Conservation (phyloP, 352 stramenopile species). For the Phytophthora pistaciae region DNA sequence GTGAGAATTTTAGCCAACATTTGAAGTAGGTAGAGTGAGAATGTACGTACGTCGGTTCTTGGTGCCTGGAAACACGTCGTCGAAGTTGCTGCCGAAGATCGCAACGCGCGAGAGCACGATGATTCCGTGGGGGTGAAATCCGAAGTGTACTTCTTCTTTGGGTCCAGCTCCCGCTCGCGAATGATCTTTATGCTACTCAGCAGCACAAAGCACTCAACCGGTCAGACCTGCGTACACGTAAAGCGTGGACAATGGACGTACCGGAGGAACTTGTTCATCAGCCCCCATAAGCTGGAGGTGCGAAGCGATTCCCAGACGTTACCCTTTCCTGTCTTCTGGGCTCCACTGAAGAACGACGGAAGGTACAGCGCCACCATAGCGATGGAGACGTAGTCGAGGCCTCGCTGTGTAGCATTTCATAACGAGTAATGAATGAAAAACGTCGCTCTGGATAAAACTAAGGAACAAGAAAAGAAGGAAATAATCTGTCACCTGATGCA, state of each 20-base stretch:
- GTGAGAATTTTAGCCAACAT: not conserved
- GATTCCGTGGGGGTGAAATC: constrained; percentile 60
- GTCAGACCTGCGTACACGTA: not conserved
- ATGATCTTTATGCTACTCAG: constrained; percentile 41
- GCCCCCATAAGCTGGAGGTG: constrained; percentile 38
- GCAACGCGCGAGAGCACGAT: constrained; percentile 53
- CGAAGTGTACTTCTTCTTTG: constrained; percentile 52
- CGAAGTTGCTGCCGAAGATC: constrained; percentile 49
- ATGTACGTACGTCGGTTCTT: constrained; percentile 17
- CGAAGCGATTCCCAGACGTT: constrained; percentile 45
- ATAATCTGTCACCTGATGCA: constrained; percentile 35
- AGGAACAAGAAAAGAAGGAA: not conserved
- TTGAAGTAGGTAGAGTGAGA: not conserved
- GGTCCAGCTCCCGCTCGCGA: constrained; percentile 43
- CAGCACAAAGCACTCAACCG: not conserved
- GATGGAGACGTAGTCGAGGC: constrained; percentile 42
- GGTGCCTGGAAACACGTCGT: constrained; percentile 42
- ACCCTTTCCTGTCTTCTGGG: constrained; percentile 42
- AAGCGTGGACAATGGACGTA: not conserved
- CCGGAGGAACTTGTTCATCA: constrained; percentile 46
- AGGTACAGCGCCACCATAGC: constrained; percentile 49
- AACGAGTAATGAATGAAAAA: not conserved
- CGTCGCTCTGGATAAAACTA: no score
- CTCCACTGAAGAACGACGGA: constrained; percentile 50
- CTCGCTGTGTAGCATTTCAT: constrained; percentile 18